A percentile compares a stretch with the other conserved stretches of the same genome.
These are phyloP conservation scores for Gossypium schwendimanii DNA, from an alignment of 441 rosid species.

Conservation along the genomic window DNA sequence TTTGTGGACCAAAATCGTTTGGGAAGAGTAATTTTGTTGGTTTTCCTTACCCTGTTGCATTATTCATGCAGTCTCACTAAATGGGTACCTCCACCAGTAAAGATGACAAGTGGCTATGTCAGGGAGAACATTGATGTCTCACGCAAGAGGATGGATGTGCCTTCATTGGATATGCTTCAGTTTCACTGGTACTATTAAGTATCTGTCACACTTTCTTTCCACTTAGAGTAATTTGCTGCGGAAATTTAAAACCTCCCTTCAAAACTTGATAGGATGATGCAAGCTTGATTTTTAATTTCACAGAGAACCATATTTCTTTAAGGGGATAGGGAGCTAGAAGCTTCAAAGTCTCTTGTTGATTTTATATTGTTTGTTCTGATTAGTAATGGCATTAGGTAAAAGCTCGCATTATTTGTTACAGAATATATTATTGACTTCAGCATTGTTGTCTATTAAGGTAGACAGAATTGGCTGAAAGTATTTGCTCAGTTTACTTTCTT, in stretches of 20 bases:
- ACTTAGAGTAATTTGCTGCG: background rate
- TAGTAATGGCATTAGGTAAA: background rate
- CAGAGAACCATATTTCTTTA: background rate
- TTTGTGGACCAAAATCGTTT: background rate
- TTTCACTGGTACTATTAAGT: conserved; percentile 67
- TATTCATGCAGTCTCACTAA: conserved; percentile 67
- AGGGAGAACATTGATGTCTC: conserved; percentile 64
- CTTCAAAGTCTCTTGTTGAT: background rate
- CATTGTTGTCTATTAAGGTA: background rate
- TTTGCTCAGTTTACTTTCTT: background rate
- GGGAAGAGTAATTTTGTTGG: background rate
- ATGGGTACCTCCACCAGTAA: conserved; percentile 96
- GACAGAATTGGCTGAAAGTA: background rate
- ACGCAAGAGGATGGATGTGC: conserved; percentile 88
- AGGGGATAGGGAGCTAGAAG: background rate
- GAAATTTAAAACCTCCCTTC: background rate
- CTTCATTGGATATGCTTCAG: conserved; percentile 92
- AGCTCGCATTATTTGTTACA: background rate
- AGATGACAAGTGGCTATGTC: conserved; percentile 75
- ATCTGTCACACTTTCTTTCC: background rate
- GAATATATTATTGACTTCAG: background rate
- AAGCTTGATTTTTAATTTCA: background rate
- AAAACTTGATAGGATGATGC: background rate
- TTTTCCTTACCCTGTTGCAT: conserved; percentile 6
- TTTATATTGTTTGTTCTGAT: background rate